phyloP scores from a whole-genome alignment of 2,329 filamentous ascomycete species.

The Pseudogymnoascus sp. region DNA sequence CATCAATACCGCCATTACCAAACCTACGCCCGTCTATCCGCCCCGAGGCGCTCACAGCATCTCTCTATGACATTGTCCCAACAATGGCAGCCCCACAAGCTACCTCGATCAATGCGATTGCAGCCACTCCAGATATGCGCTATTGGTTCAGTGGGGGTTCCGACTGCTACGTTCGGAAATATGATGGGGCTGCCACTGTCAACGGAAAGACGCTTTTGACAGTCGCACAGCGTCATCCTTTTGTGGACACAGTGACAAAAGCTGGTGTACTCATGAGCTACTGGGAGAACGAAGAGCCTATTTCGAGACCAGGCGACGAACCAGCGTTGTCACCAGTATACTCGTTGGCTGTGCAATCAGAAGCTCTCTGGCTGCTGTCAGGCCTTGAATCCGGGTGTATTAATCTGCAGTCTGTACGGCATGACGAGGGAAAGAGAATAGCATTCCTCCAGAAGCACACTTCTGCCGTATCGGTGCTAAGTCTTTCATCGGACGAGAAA shows the following conservation, averaged over 20 bases:
- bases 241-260: constrained; percentile 95
- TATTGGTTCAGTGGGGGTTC: constrained; percentile 93
- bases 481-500: constrained; percentile 74
- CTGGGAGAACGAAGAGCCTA: constrained; percentile 92
- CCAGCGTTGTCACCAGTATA: constrained; percentile 80
- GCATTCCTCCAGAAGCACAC: constrained; percentile 73
- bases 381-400: constrained; percentile 87
- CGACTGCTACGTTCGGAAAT: constrained; percentile 94
- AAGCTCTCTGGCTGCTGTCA: constrained; percentile 84
- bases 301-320: constrained; percentile 41
- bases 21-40: constrained; percentile 56
- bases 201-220: constrained; percentile 92
- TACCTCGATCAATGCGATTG: constrained; percentile 88
- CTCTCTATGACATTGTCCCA: constrained; percentile 87
- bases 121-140: constrained; percentile 85
- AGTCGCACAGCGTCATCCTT: constrained; percentile 90
- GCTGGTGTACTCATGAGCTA: constrained; percentile 91
- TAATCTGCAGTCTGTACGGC: constrained; percentile 85
- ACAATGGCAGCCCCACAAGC: constrained; percentile 95
- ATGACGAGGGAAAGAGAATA: constrained; percentile 90
- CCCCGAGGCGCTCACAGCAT: constrained; percentile 69
- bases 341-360: constrained; percentile 81
- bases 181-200: constrained; percentile 89
- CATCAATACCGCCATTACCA: constrained; percentile 33
- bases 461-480: constrained; percentile 84